Evolutionary conservation across 2,329 filamentous ascomycete species (phyloP).

Genomic region (Fusarium avenaceum): DNA sequence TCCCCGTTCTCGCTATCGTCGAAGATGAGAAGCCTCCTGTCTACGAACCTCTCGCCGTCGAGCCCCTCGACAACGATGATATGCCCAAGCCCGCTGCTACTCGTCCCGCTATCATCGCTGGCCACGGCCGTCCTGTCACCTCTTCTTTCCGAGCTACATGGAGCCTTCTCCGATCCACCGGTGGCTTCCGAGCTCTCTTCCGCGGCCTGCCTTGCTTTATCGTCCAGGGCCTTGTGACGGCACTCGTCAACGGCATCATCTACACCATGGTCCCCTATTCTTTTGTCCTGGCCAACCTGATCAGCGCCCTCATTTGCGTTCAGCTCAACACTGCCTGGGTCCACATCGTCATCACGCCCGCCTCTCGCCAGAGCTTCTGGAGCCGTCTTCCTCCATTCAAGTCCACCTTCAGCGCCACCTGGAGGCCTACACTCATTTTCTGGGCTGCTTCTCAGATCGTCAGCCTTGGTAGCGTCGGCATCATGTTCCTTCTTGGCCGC

Average conservation of each 20-base stretch:
- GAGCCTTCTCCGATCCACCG: conserved; percentile 70
- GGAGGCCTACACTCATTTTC: conserved; percentile 73
- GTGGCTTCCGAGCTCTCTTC: conserved; percentile 75
- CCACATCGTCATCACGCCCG: conserved; percentile 83
- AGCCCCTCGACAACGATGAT: conserved; percentile 56
- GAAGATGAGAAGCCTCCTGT: conserved; percentile 69
- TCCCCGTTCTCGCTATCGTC: conserved; percentile 68
- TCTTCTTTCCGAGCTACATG: conserved; percentile 65
- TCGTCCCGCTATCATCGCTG: conserved; percentile 40
- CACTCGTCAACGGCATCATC: conserved; percentile 62
- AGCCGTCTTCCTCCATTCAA: conserved; percentile 76
- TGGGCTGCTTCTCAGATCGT: conserved; percentile 69
- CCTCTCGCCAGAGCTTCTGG: conserved; percentile 74
- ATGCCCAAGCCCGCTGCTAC: conserved; percentile 53
- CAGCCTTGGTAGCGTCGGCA: conserved; percentile 60
- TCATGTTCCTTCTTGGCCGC: conserved; percentile 62
- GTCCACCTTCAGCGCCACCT: conserved; percentile 76
- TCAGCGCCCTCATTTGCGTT: conserved; percentile 68
- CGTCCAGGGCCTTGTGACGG: conserved; percentile 54
- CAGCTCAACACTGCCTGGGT: conserved; percentile 84
- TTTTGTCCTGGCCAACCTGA: conserved; percentile 59
- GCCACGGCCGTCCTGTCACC: conserved; percentile 55
- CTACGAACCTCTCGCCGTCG: conserved; percentile 66
- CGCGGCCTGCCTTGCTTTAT: conserved; percentile 73
- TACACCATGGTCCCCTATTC: conserved; percentile 61